Conservation (phyloP, 331 rosid genomes). For the Acacia concinna region DNA sequence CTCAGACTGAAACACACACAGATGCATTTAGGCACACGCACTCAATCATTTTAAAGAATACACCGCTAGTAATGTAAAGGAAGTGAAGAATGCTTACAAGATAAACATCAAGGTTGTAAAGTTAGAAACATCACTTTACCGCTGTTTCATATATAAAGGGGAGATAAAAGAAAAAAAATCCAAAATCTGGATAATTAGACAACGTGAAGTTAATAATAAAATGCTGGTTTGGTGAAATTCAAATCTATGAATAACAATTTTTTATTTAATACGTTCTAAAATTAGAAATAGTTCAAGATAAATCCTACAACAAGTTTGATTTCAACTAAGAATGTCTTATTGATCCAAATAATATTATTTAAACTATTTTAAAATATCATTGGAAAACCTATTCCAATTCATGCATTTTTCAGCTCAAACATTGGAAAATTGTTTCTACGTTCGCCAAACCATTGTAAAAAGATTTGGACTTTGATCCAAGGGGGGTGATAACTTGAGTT, state of each 20-base stretch:
- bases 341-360: not conserved
- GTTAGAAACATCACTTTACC: not conserved
- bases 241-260: not conserved
- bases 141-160: not conserved
- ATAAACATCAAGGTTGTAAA: not conserved
- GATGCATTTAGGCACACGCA: not conserved
- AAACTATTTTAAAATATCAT: not conserved
- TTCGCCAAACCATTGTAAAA: not conserved
- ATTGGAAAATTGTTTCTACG: not conserved
- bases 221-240: not conserved
- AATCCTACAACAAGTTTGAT: not conserved
- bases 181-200: not conserved
- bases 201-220: not conserved
- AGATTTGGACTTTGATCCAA: not conserved
- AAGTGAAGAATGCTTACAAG: not conserved
- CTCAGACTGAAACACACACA: slow-evolving; percentile 30
- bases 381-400: not conserved
- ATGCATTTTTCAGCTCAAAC: not conserved
- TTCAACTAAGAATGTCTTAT: not conserved
- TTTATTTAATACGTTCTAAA: not conserved
- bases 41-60: not conserved
- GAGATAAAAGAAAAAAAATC: not conserved
- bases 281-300: not conserved
- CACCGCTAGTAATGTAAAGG: not conserved
- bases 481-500: not conserved